Base-by-base conservation (phyloP, 1,139 yeast species). In the Tardiomyces depauwii region DNA sequence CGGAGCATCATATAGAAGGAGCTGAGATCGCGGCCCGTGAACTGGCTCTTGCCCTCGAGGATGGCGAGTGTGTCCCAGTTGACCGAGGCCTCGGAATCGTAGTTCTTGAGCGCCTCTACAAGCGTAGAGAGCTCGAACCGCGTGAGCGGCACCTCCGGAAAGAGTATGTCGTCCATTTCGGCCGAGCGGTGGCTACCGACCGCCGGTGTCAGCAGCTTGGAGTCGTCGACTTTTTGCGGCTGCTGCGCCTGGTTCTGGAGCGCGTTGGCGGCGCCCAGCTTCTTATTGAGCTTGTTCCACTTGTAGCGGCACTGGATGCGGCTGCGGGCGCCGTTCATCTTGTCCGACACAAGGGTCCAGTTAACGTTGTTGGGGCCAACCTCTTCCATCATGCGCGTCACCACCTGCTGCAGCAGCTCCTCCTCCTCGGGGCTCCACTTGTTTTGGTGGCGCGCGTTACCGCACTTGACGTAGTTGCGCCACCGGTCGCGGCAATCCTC, bases 401-500 rank as follows among this genome's bases (percentile, higher is more conserved):
- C 82, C 18, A 85, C 78, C 12, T 67, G 64, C 46, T 74, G 73
- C 51, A 89, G 68, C 44, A 68, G 66, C 21, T 68, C 71, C 60
- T 88, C 96, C 59, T 88, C 96, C 40, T 76, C 80, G 1, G 64
- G 61, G 0, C 81, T 69, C 97, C 97, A 89, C 60, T 82, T 84
- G 62, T 85, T 82, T 44, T 76, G 74, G 14, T 78, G 76, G 52
- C 96, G 71, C 48, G 76, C 77, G 14, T 70, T 71, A 27, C 96
- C 96, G 67, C 96, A 88, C 62, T 88, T 88, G 51, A 88, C 83
- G 59, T 89, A 89, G 63, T 89, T 89, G 63, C 97, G 74, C 95
- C 95, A 89, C 53, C 97, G 73, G 61, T 89, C 97, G 53, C 97
- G 74, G 62, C 96, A 88, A 66, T 89, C 97, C 59, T 89, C 97